Base-by-base conservation (phyloP, 2,329 filamentous ascomycete genomes). In the Dactylellina sp. region DNA sequence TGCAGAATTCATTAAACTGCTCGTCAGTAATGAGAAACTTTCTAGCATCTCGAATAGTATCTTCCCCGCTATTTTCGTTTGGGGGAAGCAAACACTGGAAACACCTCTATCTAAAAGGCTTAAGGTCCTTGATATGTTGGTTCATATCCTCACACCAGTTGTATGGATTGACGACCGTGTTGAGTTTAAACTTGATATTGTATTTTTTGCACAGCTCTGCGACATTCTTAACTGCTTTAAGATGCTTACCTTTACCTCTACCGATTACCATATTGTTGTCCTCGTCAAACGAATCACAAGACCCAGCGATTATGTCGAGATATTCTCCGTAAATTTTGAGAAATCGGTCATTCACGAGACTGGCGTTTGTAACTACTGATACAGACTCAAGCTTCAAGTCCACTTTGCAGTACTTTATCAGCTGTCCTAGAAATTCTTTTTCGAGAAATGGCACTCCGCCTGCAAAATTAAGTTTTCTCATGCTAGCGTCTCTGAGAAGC, bases 391-490 rank as follows among this genome's bases (percentile, higher is more conserved):
- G 79, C 0, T 76, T 49, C 0, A 87, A 80, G 0, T 82, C 80
- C 44, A 83, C 79, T 75, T 87, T 87, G 80, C 83, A 83, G 77
- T 81, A 87, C 22, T 80, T 76, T 28, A 82, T 77, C 44, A 87
- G 79, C 68, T 82, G 78, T 24, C 81, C 81, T 0, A 86, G 79
- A 57, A 82, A 81, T 22, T 78, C 77, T 0, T 81, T 81, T 75
- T 86, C 84, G 7, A 87, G 81, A 75, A 86, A 85, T 0, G 85
- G 85, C 72, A 87, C 85, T 11, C 85, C 85, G 25, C 85, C 85
- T 0, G 85, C 85, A 75, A 87, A 84, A 77, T 86, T 86, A 77
- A 86, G 80, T 77, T 86, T 87, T 55, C 80, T 81, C 85, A 86
- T 86, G 12, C 85, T 85, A 1, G 84, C 85, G 0, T 82, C 76